Evolutionary conservation across 805 yeast species (phyloP), one percentile per base, ranked within the genome.

Genomic region (Kodamaea restingae): DNA sequence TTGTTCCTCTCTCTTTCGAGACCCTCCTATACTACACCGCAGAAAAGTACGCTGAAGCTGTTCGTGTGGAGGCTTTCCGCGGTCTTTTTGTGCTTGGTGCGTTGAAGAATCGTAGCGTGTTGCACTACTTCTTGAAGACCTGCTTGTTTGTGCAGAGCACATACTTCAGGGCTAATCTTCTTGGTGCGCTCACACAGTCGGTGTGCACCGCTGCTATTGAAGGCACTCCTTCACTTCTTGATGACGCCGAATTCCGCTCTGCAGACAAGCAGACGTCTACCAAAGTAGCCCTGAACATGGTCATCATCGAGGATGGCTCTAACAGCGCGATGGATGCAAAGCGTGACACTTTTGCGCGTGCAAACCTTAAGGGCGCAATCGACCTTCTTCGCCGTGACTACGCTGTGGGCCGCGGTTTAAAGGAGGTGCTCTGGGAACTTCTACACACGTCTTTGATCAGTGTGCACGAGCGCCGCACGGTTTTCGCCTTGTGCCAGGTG

Each of bases 1-100:
- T 79, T 7, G 65, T 75, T 15, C 61, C 66, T 4, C 55, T 83
- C 8, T 55, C 76, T 15, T 69, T 79, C 44, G 73, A 76, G 46
- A 81, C 81, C 42, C 54, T 82, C 41, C 50, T 84, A 26, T 63
- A 70, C 35, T 72, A 71, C 49, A 76, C 90, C 0, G 61, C 65
- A 32, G 62, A 69, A 0, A 63, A 59, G n/a, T 66, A 65, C 41
- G 60, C 68, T 6, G 61, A 66, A 15, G 80, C 77, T 15, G 71
- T 86, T 1, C 61, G 95, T 30, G 51, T 83, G 7, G 72, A 73
- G 18, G 90, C 96, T 0, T 81, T 86, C 54, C 73, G 76, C 40
- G 84, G 88, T 0, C 52, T 93, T 21, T 63, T 93, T 37, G 49
- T 73, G 3, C 62, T 86, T 34, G 96, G 97, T 15, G 96, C 93